Conservation (phyloP, 495 filamentous ascomycete genomes). For the Penicillium lagena region DNA sequence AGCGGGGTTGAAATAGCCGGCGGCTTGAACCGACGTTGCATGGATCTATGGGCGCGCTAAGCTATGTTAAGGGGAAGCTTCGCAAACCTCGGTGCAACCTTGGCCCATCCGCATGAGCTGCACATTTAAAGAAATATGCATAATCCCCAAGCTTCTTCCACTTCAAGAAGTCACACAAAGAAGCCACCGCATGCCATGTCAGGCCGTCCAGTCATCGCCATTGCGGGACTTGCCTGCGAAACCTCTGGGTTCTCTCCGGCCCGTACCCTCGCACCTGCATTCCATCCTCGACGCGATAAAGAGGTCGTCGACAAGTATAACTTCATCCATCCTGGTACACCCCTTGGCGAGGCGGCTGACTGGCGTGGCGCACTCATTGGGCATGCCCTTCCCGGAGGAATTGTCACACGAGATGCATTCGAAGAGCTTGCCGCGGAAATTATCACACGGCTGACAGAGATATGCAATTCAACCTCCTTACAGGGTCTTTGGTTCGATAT, state of each 20-base stretch:
- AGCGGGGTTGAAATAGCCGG: constrained; percentile 1
- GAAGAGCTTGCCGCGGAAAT: constrained; percentile 45
- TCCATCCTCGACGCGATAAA: constrained; percentile 42
- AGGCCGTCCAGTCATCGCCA: constrained; percentile 39
- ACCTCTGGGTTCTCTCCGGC: constrained; percentile 51
- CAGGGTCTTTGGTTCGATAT: constrained; percentile 55
- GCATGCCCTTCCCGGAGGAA: constrained; percentile 48
- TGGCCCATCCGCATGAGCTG: too few relatives aligned
- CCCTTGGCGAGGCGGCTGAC: constrained; percentile 33
- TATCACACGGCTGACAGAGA: constrained; percentile 29
- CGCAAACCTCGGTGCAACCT: too few relatives aligned
- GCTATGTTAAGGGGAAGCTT: background rate
- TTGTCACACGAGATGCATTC: constrained; percentile 41
- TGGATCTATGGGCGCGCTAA: background rate
- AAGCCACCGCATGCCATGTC: background rate
- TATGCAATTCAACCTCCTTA: constrained; percentile 21
- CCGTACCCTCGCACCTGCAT: constrained; percentile 42
- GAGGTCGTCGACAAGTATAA: constrained; percentile 42
- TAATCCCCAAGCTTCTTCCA: too few relatives aligned
- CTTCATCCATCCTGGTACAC: constrained; percentile 35
- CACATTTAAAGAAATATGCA: too few relatives aligned
- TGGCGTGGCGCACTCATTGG: constrained; percentile 50
- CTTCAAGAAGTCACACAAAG: too few relatives aligned
- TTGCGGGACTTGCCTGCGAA: constrained; percentile 52
- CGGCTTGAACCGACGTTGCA: constrained; percentile 8